phyloP scores from a whole-genome alignment of 169 alveolate species.

The Cyclospora cayetanensis region DNA sequence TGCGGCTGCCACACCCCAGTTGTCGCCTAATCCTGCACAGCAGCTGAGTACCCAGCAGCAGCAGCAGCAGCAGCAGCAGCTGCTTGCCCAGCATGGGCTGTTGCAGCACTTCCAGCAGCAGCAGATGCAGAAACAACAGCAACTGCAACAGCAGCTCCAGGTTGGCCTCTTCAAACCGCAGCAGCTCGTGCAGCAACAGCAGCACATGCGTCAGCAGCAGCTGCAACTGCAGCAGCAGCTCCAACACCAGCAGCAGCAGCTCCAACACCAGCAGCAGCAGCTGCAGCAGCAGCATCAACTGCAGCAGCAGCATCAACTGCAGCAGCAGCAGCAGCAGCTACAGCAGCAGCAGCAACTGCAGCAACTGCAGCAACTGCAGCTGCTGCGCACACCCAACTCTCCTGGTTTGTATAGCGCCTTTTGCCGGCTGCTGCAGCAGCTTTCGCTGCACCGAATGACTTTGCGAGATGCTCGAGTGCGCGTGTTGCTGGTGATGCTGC shows the following conservation, averaged over 20 bases:
- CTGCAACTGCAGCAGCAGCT: conserved; percentile 59
- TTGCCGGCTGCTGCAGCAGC: conserved; percentile 67
- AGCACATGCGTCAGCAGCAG: not conserved
- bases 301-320: conserved; percentile 12
- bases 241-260: conserved; percentile 56
- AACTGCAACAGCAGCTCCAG: not conserved
- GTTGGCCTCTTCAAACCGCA: not conserved
- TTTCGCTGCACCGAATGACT: conserved; percentile 65
- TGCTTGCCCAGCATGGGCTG: conserved; percentile 12
- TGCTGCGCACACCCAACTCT: conserved; percentile 38
- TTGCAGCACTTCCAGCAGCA: not conserved
- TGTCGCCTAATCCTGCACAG: not conserved
- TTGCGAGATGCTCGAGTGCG: conserved; percentile 78
- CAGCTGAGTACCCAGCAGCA: conserved; percentile 52
- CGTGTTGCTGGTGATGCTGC: conserved; percentile 76
- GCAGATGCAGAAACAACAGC: not conserved
- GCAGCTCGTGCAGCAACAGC: conserved; percentile 43
- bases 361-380: conserved; percentile 57
- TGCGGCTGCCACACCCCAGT: conserved; percentile 26
- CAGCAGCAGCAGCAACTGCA: conserved; percentile 21
- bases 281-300: conserved; percentile 3
- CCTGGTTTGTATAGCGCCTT: conserved; percentile 43
- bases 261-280: conserved; percentile 36
- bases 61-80: conserved; percentile 44
- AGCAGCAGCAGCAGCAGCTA: not conserved